A percentile compares a stretch with the other conserved stretches of the same genome.
Conservation (phyloP, 768 basidiomycete species). For the Nevesoporus exiguus region DNA sequence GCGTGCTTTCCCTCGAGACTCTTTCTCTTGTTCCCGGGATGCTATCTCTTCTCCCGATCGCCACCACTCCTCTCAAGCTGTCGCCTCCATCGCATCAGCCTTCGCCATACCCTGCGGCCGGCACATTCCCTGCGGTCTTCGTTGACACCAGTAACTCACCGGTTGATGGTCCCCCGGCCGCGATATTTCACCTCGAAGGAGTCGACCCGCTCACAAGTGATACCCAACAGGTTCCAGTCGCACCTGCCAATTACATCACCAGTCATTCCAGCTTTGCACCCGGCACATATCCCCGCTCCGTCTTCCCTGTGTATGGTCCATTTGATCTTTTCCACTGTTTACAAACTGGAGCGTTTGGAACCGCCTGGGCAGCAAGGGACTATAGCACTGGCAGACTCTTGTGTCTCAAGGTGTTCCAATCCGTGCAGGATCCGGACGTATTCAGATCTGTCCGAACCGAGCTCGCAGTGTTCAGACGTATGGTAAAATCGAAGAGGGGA, state of each 20-base stretch:
- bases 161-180: neutral
- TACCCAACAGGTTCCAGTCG: neutral
- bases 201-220: neutral
- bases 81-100: neutral
- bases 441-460: constrained; percentile 29
- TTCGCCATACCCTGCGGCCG: neutral
- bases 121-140: constrained; percentile 4
- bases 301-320: constrained; percentile 26
- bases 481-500: constrained; percentile 23
- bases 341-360: constrained; percentile 22
- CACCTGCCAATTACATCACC: neutral
- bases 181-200: neutral
- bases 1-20: neutral
- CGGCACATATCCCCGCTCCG: neutral
- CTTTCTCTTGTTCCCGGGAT: neutral
- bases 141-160: neutral
- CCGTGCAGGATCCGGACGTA: constrained; percentile 8
- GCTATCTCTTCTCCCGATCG: constrained; percentile 10
- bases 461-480: constrained; percentile 33
- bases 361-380: constrained; percentile 24
- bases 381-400: constrained; percentile 30
- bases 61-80: constrained; percentile 7
- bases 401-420: constrained; percentile 38
- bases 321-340: constrained; percentile 19
- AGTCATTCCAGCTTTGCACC: neutral